Conservation (phyloP, 768 basidiomycete species). For the Boletus tylopilopsis region DNA sequence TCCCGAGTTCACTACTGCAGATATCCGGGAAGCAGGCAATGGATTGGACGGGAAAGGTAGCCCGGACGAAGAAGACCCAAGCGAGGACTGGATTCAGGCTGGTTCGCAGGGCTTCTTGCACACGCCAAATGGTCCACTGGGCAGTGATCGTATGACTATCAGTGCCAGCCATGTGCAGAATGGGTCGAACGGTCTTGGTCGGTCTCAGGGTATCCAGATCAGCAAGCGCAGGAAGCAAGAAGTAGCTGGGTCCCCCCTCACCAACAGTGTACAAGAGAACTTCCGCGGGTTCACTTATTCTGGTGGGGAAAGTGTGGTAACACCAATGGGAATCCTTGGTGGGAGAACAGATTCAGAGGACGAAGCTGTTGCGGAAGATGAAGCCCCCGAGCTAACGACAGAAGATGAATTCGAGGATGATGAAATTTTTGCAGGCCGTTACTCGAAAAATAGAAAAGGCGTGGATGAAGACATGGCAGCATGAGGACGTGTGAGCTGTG, state of each 20-base stretch:
- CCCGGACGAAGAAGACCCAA: slow-evolving; percentile 62
- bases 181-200: slow-evolving; percentile 17
- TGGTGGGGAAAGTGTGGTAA: slow-evolving; percentile 64
- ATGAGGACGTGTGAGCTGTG: slow-evolving; percentile 22
- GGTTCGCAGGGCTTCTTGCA: slow-evolving; percentile 38
- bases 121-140: slow-evolving; percentile 75
- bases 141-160: slow-evolving; percentile 44
- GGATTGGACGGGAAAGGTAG: slow-evolving; percentile 43
- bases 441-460: slow-evolving; percentile 55
- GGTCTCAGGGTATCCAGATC: slow-evolving; percentile 47
- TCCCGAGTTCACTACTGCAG: slow-evolving; percentile 94
- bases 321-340: slow-evolving; percentile 40
- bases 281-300: slow-evolving; percentile 93
- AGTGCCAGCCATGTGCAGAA: slow-evolving; percentile 9
- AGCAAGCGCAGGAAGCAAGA: slow-evolving; percentile 43
- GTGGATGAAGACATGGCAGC: slow-evolving; percentile 33
- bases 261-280: slow-evolving; percentile 92
- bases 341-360: slow-evolving; percentile 32
- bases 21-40: slow-evolving; percentile 69
- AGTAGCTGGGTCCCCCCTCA: slow-evolving; percentile 63
- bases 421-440: slow-evolving; percentile 61
- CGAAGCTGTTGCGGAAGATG: slow-evolving; percentile 48
- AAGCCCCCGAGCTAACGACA: slow-evolving; percentile 47
- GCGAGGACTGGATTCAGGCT: slow-evolving; percentile 51
- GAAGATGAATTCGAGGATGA: slow-evolving; percentile 79